phyloP scores from a whole-genome alignment of 2,329 filamentous ascomycete genomes.

The Penicillium sp. region DNA sequence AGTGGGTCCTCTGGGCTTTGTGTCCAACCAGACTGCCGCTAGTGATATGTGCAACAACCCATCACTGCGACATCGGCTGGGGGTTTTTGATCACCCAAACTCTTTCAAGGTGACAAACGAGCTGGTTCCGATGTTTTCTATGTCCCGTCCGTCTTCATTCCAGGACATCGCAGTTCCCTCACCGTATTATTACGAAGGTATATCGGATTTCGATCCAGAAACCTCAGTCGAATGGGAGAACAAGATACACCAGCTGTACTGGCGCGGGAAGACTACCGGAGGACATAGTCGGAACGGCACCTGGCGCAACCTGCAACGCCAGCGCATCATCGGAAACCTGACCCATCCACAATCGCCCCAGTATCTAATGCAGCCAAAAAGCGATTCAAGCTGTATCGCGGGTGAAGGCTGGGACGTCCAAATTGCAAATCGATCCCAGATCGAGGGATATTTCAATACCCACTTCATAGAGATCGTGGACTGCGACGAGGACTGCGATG shows the following conservation, averaged over 20 bases:
- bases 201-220: constrained; percentile 1
- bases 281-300: constrained; percentile 74
- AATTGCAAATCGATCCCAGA: constrained; percentile 42
- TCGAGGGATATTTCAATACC: constrained; percentile 65
- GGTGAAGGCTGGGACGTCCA: background rate
- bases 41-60: constrained; percentile 11
- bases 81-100: constrained; percentile 9
- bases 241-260: constrained; percentile 68
- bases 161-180: constrained; percentile 13
- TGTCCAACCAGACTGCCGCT: constrained; percentile 8
- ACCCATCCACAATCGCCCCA: constrained; percentile 50
- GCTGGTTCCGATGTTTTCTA: constrained; percentile 9
- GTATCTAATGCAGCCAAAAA: constrained; percentile 48
- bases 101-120: constrained; percentile 9
- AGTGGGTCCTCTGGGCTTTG: constrained; percentile 5
- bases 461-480: constrained; percentile 75
- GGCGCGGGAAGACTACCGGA: constrained; percentile 88
- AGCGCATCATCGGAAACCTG: constrained; percentile 67
- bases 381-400: constrained; percentile 35
- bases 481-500: constrained; percentile 77
- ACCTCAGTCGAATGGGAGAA: constrained; percentile 5
- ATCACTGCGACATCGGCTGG: constrained; percentile 6
- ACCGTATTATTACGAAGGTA: constrained; percentile 8
- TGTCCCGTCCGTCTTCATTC: constrained; percentile 10
- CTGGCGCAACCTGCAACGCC: constrained; percentile 76